These are phyloP conservation scores for Coix lacrymajobi DNA, from an alignment of 176 grass and related monocot species.

Conservation along the genomic window DNA sequence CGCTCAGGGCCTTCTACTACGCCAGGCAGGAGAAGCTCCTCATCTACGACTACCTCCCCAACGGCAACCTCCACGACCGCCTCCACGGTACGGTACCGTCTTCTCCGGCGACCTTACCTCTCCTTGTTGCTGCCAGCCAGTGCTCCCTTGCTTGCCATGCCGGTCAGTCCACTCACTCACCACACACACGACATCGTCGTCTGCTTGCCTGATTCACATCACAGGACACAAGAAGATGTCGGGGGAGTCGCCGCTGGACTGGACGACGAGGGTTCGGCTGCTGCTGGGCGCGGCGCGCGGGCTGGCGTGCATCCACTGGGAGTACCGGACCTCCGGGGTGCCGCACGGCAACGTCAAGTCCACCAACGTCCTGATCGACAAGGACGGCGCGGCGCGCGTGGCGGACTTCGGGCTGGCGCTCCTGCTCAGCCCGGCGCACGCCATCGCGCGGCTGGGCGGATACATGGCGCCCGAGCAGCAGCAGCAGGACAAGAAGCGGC, in stretches of 20 bases:
- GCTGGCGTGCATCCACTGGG: conserved; percentile 46
- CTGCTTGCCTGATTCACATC: not conserved
- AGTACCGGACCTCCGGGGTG: conserved; percentile 27
- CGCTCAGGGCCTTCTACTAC: conserved; percentile 78
- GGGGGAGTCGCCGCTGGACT: conserved; percentile 44
- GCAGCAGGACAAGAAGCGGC: conserved; percentile 8
- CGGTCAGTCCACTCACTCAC: too few species aligned
- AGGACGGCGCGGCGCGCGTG: conserved; percentile 23
- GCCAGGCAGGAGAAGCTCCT: conserved; percentile 92
- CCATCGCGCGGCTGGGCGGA: conserved; percentile 26
- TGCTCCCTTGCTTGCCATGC: not conserved
- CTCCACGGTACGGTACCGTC: conserved; percentile 41
- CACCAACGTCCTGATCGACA: conserved; percentile 50
- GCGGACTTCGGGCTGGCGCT: conserved; percentile 59
- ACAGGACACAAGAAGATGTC: conserved; percentile 36
- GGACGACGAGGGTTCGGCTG: conserved; percentile 41
- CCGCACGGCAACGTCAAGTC: conserved; percentile 70
- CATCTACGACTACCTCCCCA: conserved; percentile 83
- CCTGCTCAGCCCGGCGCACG: conserved; percentile 41
- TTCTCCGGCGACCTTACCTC: too few species aligned
- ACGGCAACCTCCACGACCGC: conserved; percentile 64
- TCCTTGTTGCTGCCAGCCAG: too few species aligned
- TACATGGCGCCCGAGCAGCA: conserved; percentile 48
- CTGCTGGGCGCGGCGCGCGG: conserved; percentile 44
- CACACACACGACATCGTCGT: not conserved